Evolutionary conservation across 2,329 filamentous ascomycete species (phyloP), one percentile per base, ranked within the genome.

Genomic region (Fusarium floridanum): DNA sequence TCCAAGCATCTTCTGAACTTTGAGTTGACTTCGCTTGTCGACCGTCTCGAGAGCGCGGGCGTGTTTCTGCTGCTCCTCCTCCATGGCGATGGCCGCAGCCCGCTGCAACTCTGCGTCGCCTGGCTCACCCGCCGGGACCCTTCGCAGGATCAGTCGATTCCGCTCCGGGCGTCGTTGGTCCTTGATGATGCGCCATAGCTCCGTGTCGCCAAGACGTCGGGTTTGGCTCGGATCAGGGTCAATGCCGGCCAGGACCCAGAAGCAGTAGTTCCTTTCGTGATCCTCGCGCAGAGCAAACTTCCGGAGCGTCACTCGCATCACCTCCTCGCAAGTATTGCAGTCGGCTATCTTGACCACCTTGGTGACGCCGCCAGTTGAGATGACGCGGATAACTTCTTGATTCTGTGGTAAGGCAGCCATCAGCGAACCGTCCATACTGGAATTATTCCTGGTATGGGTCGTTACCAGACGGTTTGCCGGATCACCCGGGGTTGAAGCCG

Each of bases 181-280:
- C 79, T 95, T 95, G 83, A 97, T 97, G 64, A 98, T 94, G 70
- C 94, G 92, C 88, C 97, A 94, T 12, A 99, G 86, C 81, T 99
- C 97, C 6, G 91, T 92, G 79, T 99, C 97, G 37, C 92, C 92
- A 43, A 98, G 87, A 60, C 94, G 91, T 70, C 95, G 92, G 81
- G 94, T 97, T 80, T 95, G 91, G 60, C 89, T 90, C 34, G 95
- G 93, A 76, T 97, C 93, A 2, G 95, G 92, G 57, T 98, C 95
- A 43, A 95, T 86, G 61, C 95, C 96, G 75, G 94, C 92, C 68
- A 98, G 87, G 1, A 98, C 93, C 87, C 97, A 98, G 85, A 99
- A 98, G 85, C 95, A 98, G 84, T 98, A 98, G 80, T 97, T 98
- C 78, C 95, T 91, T 81, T 97, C 94, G 79, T 98, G 95, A 72